Evolutionary conservation across 2,329 filamentous ascomycete species (phyloP).

Genomic region (Penicillium sp.): DNA sequence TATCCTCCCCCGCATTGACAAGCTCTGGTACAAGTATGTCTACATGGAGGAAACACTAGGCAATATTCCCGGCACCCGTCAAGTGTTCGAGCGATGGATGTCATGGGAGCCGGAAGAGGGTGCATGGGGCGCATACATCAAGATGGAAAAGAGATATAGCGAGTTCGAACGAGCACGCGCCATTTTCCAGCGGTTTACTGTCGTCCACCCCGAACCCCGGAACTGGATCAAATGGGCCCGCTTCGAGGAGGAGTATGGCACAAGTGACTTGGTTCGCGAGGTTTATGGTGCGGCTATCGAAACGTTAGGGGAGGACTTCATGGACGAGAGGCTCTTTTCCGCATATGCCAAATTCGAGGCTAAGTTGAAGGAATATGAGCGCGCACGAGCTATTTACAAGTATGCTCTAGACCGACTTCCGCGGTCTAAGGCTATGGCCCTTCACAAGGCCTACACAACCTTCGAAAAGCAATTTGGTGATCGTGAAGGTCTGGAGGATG

Average conservation of each 20-base stretch:
- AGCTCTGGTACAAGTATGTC: conserved; percentile 99
- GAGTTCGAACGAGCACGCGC: conserved; percentile 87
- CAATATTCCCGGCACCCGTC: conserved; percentile 85
- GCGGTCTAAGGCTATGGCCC: conserved; percentile 74
- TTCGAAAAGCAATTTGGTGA: conserved; percentile 99
- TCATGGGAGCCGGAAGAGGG: conserved; percentile 95
- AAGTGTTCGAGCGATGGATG: conserved; percentile 98
- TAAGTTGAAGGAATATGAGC: conserved; percentile 91
- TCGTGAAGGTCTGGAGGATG: conserved; percentile 87
- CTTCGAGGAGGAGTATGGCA: conserved; percentile 94
- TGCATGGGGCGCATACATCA: conserved; percentile 95
- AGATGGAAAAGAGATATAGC: conserved; percentile 90
- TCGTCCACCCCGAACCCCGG: conserved; percentile 87
- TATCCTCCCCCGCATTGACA: conserved; percentile 84
- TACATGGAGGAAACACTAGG: conserved; percentile 98
- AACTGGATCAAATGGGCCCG: conserved; percentile 99
- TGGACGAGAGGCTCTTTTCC: conserved; percentile 94
- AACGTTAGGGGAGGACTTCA: conserved; percentile 86
- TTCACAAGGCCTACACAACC: conserved; percentile 93
- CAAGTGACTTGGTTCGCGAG: conserved; percentile 84
- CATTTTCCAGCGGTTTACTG: conserved; percentile 85
- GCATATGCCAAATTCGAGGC: conserved; percentile 93
- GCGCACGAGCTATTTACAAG: conserved; percentile 92
- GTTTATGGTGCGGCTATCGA: conserved; percentile 89
- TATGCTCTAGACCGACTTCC: conserved; percentile 91